Percentiles rank a stretch among this genome's conserved stretches.
Evolutionary conservation across 2,329 filamentous ascomycete species (phyloP).

Genomic region (Chaetomium olivaceum): DNA sequence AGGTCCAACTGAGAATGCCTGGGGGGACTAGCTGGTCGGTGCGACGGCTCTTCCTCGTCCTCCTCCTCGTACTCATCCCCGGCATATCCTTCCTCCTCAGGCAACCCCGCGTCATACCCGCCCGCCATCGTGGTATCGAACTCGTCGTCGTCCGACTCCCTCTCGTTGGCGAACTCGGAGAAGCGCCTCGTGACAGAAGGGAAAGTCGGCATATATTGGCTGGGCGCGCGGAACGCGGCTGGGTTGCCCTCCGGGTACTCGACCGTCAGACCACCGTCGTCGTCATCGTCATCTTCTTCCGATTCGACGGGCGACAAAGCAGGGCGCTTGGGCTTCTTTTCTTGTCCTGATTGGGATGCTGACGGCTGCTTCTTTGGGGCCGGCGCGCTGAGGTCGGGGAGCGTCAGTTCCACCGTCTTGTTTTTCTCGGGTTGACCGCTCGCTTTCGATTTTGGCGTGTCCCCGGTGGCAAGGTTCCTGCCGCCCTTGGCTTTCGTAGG

Average conservation of each 20-base stretch:
- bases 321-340: slow-evolving; percentile 36
- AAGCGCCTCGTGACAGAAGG: slow-evolving; percentile 48
- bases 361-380: slow-evolving; percentile 16
- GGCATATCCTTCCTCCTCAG: slow-evolving; percentile 25
- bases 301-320: slow-evolving; percentile 33
- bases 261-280: slow-evolving; percentile 58
- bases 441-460: slow-evolving; percentile 15
- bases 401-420: slow-evolving; percentile 42
- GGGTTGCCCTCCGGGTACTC: slow-evolving; percentile 59
- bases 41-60: slow-evolving; percentile 31
- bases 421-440: slow-evolving; percentile 32
- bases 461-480: slow-evolving; percentile 11
- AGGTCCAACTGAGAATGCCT: background rate
- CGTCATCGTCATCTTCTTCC: slow-evolving; percentile 52
- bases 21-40: background rate
- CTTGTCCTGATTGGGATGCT: slow-evolving; percentile 28
- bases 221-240: slow-evolving; percentile 35
- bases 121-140: background rate
- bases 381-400: slow-evolving; percentile 37
- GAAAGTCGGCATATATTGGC: slow-evolving; percentile 40
- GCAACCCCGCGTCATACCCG: slow-evolving; percentile 37
- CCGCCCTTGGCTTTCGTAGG: slow-evolving; percentile 19
- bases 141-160: slow-evolving; percentile 43
- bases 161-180: slow-evolving; percentile 52
- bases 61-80: slow-evolving; percentile 27